These are phyloP conservation scores for Euptelea pleiosperma DNA, from an alignment of 164 flowering plant genomes.

Conservation along the genomic window DNA sequence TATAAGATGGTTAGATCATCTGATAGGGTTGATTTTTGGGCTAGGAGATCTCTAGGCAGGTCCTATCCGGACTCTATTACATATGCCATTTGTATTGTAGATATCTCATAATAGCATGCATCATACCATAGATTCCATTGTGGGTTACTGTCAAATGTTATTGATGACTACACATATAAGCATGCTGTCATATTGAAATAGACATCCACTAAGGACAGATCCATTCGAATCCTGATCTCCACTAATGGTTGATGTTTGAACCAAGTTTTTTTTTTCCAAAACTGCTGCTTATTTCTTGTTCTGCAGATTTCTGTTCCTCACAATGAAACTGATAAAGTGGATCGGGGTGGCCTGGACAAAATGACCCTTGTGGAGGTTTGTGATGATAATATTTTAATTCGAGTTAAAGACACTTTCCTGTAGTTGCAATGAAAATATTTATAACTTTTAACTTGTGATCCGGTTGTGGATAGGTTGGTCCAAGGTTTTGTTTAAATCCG, in stretches of 20 bases:
- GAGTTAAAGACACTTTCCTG: not conserved
- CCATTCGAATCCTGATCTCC: too few species aligned
- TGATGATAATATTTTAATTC: not conserved
- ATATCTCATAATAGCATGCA: too few species aligned
- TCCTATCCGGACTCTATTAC: too few species aligned
- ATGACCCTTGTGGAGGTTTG: constrained; percentile 96
- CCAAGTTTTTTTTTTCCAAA: not conserved
- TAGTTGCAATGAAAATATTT: not conserved
- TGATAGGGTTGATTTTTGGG: too few species aligned
- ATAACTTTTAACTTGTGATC: constrained; percentile 1
- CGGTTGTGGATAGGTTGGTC: constrained; percentile 66
- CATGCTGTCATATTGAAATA: too few species aligned
- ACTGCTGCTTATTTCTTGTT: not conserved
- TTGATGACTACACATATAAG: too few species aligned
- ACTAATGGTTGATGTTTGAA: not conserved
- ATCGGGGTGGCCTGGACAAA: constrained; percentile 80
- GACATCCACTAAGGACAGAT: too few species aligned
- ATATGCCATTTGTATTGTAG: too few species aligned
- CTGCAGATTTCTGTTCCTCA: constrained; percentile 85
- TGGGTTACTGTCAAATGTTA: too few species aligned
- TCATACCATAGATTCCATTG: too few species aligned
- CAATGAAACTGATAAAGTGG: constrained; percentile 72
- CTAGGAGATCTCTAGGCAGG: too few species aligned
- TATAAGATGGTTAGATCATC: too few species aligned
- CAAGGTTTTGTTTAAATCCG: constrained; percentile 88